Conservation (phyloP, 202 grass and related monocot species). For the Alloteropsis angusta region DNA sequence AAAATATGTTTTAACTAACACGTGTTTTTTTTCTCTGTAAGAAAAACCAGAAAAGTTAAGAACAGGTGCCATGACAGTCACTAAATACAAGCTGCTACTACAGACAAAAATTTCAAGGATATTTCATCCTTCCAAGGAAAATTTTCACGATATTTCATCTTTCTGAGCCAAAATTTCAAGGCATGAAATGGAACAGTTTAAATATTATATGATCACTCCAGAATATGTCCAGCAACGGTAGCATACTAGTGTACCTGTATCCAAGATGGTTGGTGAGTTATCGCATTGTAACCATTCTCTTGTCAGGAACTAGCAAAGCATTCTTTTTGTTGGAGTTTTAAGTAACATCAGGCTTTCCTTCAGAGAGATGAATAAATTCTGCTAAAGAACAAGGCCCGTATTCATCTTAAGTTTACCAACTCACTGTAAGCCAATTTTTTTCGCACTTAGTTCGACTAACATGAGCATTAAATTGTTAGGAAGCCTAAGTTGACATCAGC, state of each 20-base stretch:
- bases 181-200: background rate
- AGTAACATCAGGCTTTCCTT: background rate
- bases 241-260: background rate
- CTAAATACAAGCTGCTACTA: conserved; percentile 5
- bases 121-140: background rate
- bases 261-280: conserved; percentile 16
- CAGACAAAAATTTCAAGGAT: background rate
- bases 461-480: conserved; percentile 10
- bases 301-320: background rate
- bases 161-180: background rate
- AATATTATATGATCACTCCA: background rate
- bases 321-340: conserved; percentile 7
- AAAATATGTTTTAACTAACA: background rate
- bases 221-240: background rate
- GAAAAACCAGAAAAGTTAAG: conserved; percentile 1
- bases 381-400: background rate
- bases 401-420: conserved; percentile 17
- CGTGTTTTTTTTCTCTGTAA: background rate
- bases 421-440: background rate
- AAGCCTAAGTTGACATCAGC: conserved; percentile 11
- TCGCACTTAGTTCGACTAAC: background rate
- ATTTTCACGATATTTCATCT: background rate
- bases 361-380: conserved; percentile 10
- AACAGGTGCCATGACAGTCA: background rate
- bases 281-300: background rate